A percentile compares a stretch with the other conserved stretches of the same genome.
phyloP scores from a whole-genome alignment of 257 asterid species.

The Fraxinus cuspidata region DNA sequence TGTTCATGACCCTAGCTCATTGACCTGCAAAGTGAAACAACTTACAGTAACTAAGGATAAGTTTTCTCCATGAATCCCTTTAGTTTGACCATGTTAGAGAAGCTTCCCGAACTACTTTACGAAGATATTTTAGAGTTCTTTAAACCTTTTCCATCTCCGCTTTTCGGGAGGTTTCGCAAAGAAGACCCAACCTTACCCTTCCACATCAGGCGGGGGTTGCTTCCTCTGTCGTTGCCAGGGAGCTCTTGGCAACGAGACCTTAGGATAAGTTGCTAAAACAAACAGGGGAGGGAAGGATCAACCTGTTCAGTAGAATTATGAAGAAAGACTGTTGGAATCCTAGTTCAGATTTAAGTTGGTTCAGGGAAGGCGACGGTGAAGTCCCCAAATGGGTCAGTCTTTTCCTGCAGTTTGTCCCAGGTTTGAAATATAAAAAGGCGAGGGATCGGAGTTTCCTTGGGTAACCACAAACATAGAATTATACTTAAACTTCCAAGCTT shows the following conservation, averaged over 20 bases:
- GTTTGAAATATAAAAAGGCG: background rate
- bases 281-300: conserved; percentile 13
- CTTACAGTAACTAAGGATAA: background rate
- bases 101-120: background rate
- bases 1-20: background rate
- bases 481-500: too few species aligned
- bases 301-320: background rate
- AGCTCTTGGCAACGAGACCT: conserved; percentile 7
- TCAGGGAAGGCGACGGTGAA: background rate
- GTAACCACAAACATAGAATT: too few species aligned
- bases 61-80: background rate
- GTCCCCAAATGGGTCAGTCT: background rate
- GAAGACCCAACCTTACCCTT: too few species aligned
- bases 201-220: too few species aligned
- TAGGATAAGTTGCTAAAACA: conserved; percentile 19
- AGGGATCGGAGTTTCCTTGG: background rate
- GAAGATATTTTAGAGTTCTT: background rate
- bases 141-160: too few species aligned
- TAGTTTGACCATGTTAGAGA: background rate
- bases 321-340: background rate
- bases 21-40: background rate
- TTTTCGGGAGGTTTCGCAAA: too few species aligned
- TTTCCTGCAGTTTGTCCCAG: background rate
- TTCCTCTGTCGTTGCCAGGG: background rate
- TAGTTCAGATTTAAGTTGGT: background rate